A percentile compares a stretch with the other conserved stretches of the same genome.
These are phyloP conservation scores for Colletotrichum noveboracense DNA, from an alignment of 2,329 filamentous ascomycete genomes.

Conservation along the genomic window DNA sequence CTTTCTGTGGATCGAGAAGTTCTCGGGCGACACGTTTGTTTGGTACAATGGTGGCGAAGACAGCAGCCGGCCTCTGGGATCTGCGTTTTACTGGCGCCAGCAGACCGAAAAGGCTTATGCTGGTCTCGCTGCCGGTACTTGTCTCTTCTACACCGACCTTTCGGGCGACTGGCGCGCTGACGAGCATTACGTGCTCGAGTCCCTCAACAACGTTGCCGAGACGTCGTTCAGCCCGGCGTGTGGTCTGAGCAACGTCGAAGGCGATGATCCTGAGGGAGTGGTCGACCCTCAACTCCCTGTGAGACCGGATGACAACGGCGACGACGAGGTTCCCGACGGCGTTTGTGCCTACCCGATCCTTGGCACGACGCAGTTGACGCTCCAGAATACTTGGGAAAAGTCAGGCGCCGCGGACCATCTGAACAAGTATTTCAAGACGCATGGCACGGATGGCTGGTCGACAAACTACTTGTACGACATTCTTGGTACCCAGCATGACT, in stretches of 20 bases:
- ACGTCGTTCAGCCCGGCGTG: not conserved
- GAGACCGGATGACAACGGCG: rapidly evolving
- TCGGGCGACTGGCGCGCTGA: not conserved
- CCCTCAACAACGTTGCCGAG: not conserved
- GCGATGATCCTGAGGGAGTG: not conserved
- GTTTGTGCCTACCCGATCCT: not conserved
- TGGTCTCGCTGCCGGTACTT: not conserved
- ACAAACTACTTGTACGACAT: not conserved
- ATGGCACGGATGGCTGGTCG: not conserved
- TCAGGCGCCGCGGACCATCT: not conserved
- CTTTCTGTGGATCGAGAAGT: constrained; percentile 39
- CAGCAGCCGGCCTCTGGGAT: not conserved
- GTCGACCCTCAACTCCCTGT: not conserved
- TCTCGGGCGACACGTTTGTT: constrained; percentile 32
- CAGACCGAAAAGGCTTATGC: not conserved
- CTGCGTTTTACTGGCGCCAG: not conserved
- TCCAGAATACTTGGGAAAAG: rapidly evolving
- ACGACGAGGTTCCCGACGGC: not conserved
- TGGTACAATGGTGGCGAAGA: constrained; percentile 31
- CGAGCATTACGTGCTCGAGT: not conserved
- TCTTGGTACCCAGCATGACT: not conserved
- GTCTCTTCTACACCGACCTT: not conserved
- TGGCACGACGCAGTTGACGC: not conserved
- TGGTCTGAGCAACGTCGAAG: not conserved
- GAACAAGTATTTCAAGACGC: not conserved